A percentile compares a stretch with the other conserved stretches of the same genome.
These are phyloP conservation scores for Stygiomarasmius scandens DNA, from an alignment of 1,284 basidiomycete genomes.

Conservation along the genomic window DNA sequence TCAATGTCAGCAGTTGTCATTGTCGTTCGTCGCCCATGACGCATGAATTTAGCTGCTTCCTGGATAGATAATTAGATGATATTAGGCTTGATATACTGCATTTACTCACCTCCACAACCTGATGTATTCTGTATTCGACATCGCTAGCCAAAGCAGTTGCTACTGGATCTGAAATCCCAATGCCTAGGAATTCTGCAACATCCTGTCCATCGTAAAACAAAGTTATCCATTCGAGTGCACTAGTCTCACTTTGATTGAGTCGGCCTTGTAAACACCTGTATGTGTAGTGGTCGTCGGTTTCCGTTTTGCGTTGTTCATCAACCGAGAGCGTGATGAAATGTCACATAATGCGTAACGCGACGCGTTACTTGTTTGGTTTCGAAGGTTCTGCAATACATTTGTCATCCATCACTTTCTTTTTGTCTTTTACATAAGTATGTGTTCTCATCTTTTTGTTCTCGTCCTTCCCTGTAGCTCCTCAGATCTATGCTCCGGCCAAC, in stretches of 20 bases:
- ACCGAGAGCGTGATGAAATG: background rate
- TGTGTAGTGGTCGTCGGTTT: constrained; percentile 23
- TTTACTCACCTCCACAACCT: constrained; percentile 82
- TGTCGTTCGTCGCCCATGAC: constrained; percentile 87
- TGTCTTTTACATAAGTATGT: background rate
- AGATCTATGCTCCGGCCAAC: no score
- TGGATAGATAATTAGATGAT: no score
- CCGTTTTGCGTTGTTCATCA: background rate
- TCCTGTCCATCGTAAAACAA: constrained; percentile 57
- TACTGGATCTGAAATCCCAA: constrained; percentile 80
- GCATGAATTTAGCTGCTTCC: constrained; percentile 97
- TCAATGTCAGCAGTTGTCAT: constrained; percentile 92
- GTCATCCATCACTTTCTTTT: background rate
- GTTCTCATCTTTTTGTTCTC: background rate
- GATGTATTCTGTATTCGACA: constrained; percentile 95
- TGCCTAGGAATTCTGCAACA: constrained; percentile 87
- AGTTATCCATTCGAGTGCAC: constrained; percentile 9
- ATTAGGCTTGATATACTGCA: no score
- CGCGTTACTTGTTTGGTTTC: background rate
- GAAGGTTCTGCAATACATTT: background rate
- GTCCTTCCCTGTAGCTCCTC: background rate
- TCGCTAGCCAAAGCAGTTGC: constrained; percentile 90
- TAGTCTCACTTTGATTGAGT: constrained; percentile 59
- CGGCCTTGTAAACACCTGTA: constrained; percentile 67
- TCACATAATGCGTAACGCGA: background rate